Conservation (phyloP, 257 asterid species). For the Petrea volubilis region DNA sequence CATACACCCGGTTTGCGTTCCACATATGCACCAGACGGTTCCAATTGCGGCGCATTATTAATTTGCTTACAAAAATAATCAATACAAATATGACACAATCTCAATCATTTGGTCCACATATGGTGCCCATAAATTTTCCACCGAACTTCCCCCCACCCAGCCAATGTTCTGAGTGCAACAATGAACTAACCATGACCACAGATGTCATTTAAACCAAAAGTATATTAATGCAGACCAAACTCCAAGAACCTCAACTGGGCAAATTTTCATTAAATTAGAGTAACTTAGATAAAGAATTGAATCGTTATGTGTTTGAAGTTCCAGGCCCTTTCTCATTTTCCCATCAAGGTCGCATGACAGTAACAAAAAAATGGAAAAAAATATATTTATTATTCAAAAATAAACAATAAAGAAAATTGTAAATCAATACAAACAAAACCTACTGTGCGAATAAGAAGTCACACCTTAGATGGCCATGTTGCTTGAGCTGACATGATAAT, state of each 20-base stretch:
- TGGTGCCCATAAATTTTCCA: no score
- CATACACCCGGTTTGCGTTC: no score
- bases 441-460: constrained; percentile 17
- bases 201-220: no score
- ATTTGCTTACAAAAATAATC: no score
- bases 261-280: constrained; percentile 11
- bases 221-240: neutral
- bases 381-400: neutral
- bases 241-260: neutral
- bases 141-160: no score
- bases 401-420: constrained; percentile 8
- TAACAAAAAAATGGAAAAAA: neutral
- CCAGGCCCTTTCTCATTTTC: neutral
- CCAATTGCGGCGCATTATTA: no score
- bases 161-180: no score
- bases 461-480: constrained; percentile 67
- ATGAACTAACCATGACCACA: no score
- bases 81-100: no score
- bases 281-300: constrained; percentile 21
- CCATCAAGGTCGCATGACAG: neutral
- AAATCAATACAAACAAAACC: constrained; percentile 28
- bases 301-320: neutral
- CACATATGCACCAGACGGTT: no score
- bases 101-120: no score
- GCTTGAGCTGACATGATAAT: constrained; percentile 92